Conservation (phyloP, 73 alveolate species). For the Blepharisma stoltei region DNA sequence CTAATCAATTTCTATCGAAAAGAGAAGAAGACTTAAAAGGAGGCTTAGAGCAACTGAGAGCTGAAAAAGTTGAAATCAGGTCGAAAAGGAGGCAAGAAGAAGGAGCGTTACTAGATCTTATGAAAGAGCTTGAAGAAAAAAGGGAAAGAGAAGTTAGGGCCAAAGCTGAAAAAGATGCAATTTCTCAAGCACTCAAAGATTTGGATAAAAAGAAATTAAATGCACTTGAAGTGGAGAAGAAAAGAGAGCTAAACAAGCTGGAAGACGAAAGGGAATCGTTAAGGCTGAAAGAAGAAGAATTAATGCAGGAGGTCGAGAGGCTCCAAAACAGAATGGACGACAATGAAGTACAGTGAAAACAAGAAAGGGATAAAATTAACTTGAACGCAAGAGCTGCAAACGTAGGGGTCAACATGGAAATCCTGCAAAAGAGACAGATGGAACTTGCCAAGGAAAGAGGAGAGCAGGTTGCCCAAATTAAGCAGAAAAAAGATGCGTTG, state of each 20-base stretch:
- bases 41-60: conserved; percentile 56
- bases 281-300: conserved; percentile 64
- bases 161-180: conserved; percentile 73
- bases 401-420: conserved; percentile 38
- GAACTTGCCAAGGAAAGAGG: conserved; percentile 71
- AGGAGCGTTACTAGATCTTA: conserved; percentile 54
- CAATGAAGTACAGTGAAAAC: conserved; percentile 44
- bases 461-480: conserved; percentile 62
- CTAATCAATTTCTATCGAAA: conserved; percentile 38
- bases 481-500: conserved; percentile 59
- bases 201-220: conserved; percentile 67
- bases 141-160: conserved; percentile 80
- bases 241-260: conserved; percentile 69
- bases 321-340: conserved; percentile 48
- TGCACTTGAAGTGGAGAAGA: conserved; percentile 67
- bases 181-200: conserved; percentile 65
- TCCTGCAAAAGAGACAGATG: conserved; percentile 39
- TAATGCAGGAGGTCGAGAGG: conserved; percentile 71
- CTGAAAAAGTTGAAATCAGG: conserved; percentile 61
- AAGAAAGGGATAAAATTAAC: conserved; percentile 33
- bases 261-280: conserved; percentile 70
- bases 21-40: conserved; percentile 60
- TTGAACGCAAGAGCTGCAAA: conserved; percentile 40
- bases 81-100: conserved; percentile 66
- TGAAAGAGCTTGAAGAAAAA: conserved; percentile 64